A percentile compares a stretch with the other conserved stretches of the same genome.
These are phyloP conservation scores for Aspergillus asperescens DNA, from an alignment of 495 filamentous ascomycete genomes.

Conservation along the genomic window DNA sequence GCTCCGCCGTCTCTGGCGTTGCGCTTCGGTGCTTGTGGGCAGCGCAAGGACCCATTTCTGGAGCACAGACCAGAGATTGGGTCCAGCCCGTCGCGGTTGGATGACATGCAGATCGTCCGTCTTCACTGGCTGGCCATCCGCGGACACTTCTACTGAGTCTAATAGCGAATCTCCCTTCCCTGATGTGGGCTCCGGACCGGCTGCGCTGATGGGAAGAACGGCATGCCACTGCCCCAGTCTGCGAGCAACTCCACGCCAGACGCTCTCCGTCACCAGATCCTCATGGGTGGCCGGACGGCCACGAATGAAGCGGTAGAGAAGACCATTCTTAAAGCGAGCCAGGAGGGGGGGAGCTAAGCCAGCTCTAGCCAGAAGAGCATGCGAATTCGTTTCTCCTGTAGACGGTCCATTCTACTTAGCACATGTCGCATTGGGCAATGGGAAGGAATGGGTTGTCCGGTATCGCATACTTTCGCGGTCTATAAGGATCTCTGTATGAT, in stretches of 20 bases:
- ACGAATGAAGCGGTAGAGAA: slow-evolving; percentile 86
- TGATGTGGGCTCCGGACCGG: slow-evolving; percentile 7
- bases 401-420: slow-evolving; percentile 33
- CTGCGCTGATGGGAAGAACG: slow-evolving; percentile 45
- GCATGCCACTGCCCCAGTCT: slow-evolving; percentile 92
- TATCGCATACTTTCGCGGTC: slow-evolving; percentile 79
- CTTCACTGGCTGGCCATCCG: slow-evolving; percentile 20
- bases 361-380: slow-evolving; percentile 69
- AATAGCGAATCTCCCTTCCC: slow-evolving; percentile 12
- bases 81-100: slow-evolving; percentile 57
- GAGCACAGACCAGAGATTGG: slow-evolving; percentile 89
- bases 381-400: slow-evolving; percentile 63
- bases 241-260: slow-evolving; percentile 80
- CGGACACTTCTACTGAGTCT: slow-evolving; percentile 27
- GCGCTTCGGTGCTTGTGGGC: slow-evolving; percentile 60
- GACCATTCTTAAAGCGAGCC: slow-evolving; percentile 91
- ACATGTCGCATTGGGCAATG: slow-evolving; percentile 34
- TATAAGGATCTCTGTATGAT: slow-evolving; percentile 91
- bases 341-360: slow-evolving; percentile 80
- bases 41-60: slow-evolving; percentile 93
- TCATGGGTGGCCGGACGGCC: slow-evolving; percentile 72
- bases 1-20: slow-evolving; percentile 56
- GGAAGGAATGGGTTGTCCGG: slow-evolving; percentile 13
- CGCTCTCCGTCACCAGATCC: slow-evolving; percentile 62
- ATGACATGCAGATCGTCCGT: slow-evolving; percentile 46